These are phyloP conservation scores for Tolypocladium pustulatum DNA, from an alignment of 2,329 filamentous ascomycete genomes.

Conservation along the genomic window DNA sequence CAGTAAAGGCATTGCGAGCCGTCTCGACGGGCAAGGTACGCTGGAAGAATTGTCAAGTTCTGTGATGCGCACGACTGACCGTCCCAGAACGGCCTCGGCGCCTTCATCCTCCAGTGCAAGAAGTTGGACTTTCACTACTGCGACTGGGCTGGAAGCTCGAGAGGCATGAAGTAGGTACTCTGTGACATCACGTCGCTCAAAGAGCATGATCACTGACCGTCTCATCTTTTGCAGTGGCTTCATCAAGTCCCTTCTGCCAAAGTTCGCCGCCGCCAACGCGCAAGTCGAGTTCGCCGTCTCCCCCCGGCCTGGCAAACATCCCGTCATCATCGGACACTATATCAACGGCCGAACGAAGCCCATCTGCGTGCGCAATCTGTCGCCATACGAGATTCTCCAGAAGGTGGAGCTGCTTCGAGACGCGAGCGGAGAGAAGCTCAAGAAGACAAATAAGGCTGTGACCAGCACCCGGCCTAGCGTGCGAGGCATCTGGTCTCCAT, in stretches of 20 bases:
- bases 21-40: conserved; percentile 43
- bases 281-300: conserved; percentile 87
- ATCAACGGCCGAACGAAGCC: conserved; percentile 83
- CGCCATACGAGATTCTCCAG: conserved; percentile 66
- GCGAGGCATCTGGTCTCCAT: conserved; percentile 61
- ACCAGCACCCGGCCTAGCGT: conserved; percentile 55
- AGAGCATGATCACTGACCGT: neutral
- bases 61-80: conserved; percentile 5
- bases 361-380: conserved; percentile 80
- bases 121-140: conserved; percentile 94
- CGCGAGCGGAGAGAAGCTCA: conserved; percentile 65
- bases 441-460: conserved; percentile 51
- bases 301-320: conserved; percentile 81
- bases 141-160: conserved; percentile 88
- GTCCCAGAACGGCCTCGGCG: conserved; percentile 81
- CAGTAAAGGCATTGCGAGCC: conserved; percentile 41
- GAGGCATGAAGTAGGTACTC: conserved; percentile 74
- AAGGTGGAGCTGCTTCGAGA: conserved; percentile 68
- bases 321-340: conserved; percentile 80
- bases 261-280: conserved; percentile 73
- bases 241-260: conserved; percentile 63
- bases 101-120: conserved; percentile 96
- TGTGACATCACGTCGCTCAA: neutral
- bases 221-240: conserved; percentile 50
- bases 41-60: neutral